These are phyloP conservation scores for California macrophylla DNA, from an alignment of 441 rosid species.

Conservation along the genomic window DNA sequence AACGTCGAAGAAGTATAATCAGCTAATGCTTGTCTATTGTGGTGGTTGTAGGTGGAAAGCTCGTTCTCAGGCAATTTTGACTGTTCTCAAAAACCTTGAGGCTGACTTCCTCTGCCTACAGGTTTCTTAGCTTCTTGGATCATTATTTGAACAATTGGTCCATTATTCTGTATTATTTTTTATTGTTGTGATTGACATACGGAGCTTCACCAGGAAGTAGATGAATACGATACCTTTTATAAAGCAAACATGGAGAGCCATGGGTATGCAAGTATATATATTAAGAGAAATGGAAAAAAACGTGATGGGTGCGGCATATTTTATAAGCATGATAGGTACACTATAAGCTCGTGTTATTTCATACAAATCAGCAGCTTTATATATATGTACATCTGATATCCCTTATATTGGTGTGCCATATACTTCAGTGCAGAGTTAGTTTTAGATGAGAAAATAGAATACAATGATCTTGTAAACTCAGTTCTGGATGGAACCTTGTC, in stretches of 20 bases:
- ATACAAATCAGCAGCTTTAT: not conserved
- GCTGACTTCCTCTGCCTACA: conserved; percentile 81
- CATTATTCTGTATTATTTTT: not conserved
- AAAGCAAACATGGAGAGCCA: conserved; percentile 42
- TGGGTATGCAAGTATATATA: conserved; percentile 66
- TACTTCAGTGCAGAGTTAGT: conserved; percentile 73
- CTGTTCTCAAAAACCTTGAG: conserved; percentile 45
- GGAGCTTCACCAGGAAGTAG: conserved; percentile 62
- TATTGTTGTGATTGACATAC: conserved; percentile 18
- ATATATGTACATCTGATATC: not conserved
- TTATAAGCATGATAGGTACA: conserved; percentile 60
- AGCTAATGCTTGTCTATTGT: conserved; percentile 12
- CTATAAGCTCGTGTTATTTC: conserved; percentile 1
- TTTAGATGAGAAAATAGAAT: conserved; percentile 60
- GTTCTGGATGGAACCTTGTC: conserved; percentile 30
- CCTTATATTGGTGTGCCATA: conserved; percentile 16
- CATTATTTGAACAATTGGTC: not conserved
- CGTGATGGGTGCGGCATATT: conserved; percentile 91
- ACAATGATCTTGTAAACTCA: conserved; percentile 66
- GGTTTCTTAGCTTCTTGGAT: conserved; percentile 28
- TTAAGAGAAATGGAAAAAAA: conserved; percentile 76
- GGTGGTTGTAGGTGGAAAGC: conserved; percentile 59
- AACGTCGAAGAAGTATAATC: not conserved
- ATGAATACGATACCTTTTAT: conserved; percentile 68
- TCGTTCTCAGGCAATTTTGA: conserved; percentile 63